Percentiles rank a stretch among this genome's conserved stretches.
Conservation (phyloP, 73 alveolate species). For the Urostyla sp. region DNA sequence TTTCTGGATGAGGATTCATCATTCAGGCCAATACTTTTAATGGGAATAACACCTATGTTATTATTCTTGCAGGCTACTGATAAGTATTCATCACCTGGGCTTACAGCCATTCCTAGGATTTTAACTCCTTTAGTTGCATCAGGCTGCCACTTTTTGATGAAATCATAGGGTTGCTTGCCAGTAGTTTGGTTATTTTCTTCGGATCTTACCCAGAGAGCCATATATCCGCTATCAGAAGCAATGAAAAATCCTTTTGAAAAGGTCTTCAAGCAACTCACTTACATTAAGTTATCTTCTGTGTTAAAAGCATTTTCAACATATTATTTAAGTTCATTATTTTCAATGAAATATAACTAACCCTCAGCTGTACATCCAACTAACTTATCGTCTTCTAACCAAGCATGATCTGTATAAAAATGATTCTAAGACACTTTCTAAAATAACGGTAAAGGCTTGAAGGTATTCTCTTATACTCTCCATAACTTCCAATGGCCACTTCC, state of each 20-base stretch:
- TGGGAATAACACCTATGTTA: constrained; percentile 84
- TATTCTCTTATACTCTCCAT: constrained; percentile 86
- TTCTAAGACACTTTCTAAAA: constrained; percentile 73
- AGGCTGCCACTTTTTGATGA: constrained; percentile 71
- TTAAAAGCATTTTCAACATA: constrained; percentile 76
- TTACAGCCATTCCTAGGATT: constrained; percentile 80
- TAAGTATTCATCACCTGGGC: constrained; percentile 89
- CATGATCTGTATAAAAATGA: constrained; percentile 84
- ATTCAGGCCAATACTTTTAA: constrained; percentile 74
- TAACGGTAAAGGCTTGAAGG: constrained; percentile 85
- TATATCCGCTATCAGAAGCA: constrained; percentile 83
- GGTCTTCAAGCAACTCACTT: constrained; percentile 49
- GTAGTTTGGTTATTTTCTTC: constrained; percentile 75
- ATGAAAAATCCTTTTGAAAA: constrained; percentile 80
- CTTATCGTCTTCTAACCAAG: constrained; percentile 87
- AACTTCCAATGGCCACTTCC: constrained; percentile 84
- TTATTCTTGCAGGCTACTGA: constrained; percentile 92
- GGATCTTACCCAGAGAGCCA: constrained; percentile 86
- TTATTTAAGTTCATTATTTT: constrained; percentile 76
- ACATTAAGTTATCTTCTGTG: constrained; percentile 53
- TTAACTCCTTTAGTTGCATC: constrained; percentile 58
- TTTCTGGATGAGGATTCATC: constrained; percentile 65
- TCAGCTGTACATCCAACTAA: constrained; percentile 79
- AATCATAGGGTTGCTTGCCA: constrained; percentile 70
- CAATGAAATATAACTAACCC: constrained; percentile 83